Evolutionary conservation across 139 green algal genomes (phyloP), one percentile per base, ranked within the genome.

Genomic region (Astrephomene gubernaculifera): DNA sequence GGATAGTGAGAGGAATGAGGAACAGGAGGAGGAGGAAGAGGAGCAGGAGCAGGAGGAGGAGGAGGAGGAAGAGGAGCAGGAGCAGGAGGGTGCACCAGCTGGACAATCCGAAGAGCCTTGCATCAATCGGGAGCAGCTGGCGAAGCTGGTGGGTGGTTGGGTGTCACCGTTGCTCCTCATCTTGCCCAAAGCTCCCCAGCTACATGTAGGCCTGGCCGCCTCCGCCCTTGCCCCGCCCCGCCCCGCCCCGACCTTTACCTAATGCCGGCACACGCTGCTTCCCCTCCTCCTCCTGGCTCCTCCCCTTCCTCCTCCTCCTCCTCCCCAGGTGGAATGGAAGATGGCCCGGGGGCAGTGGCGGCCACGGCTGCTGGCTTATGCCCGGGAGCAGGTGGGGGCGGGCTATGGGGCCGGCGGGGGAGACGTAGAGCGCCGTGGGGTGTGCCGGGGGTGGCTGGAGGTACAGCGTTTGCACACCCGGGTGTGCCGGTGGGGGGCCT

Each of bases 241-340:
- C 21, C 57, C 8, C 8, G 57, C 24, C 21, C 24, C n/a, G n/a
- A n/a, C n/a, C n/a, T n/a, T n/a, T n/a, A n/a, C n/a, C n/a, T n/a
- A n/a, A n/a, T n/a, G n/a, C n/a, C n/a, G n/a, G 19, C 24, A 24
- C 31, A 24, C 57, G 22, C 19, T 67, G 57, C 38, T 7, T 79
- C 6, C n/a, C 70, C 36, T 79, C 12, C 49, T 12, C 17, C 49
- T n/a, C 49, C 49, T 57, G 49, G 12, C 49, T 57, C 49, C 49
- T 17, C 12, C 49, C 49, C 49, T 25, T 57, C 12, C 49, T 17
- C 12, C 49, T 22, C 57, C 57, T n/a, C 57, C 41, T 8, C 6
- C 27, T n/a, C 29, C 19, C 25, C 86, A 94, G 90, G 92, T 96
- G 4, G 91, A 95, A 0, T 96, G 94, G 94, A 97, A 97, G 80